phyloP scores from a whole-genome alignment of 805 yeast genomes.

The Barnettozyma salicaria region DNA sequence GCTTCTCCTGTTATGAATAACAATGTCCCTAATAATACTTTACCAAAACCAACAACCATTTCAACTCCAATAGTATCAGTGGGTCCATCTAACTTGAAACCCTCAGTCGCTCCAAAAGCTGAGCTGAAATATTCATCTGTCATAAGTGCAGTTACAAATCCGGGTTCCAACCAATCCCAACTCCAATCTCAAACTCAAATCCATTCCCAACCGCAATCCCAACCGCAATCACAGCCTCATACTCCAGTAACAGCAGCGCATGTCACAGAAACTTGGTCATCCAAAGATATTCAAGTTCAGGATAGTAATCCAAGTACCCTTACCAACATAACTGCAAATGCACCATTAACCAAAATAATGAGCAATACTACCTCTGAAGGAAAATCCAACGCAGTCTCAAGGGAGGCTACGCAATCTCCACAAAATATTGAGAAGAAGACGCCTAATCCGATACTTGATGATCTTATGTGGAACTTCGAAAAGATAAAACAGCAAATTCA shows the following conservation, averaged over 20 bases:
- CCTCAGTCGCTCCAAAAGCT: conserved; percentile 51
- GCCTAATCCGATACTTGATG: conserved; percentile 16
- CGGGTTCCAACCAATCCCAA: too few relatives aligned
- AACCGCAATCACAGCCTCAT: conserved; percentile 9
- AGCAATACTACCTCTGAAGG: conserved; percentile 8
- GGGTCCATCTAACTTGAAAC: conserved; percentile 33
- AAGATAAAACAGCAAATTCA: conserved; percentile 35
- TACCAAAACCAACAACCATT: conserved; percentile 8
- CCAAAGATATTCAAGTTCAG: conserved; percentile 3
- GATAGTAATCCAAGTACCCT: background rate
- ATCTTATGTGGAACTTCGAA: conserved; percentile 27
- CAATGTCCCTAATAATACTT: background rate
- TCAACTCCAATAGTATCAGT: conserved; percentile 9
- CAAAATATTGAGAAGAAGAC: conserved; percentile 3
- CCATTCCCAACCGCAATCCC: conserved; percentile 18
- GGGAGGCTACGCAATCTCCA: conserved; percentile 17
- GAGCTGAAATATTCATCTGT: conserved; percentile 53
- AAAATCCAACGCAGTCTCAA: conserved; percentile 1
- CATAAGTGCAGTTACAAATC: conserved; percentile 18
- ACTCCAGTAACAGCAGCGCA: conserved; percentile 13
- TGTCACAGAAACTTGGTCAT: conserved; percentile 7
- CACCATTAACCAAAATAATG: conserved; percentile 8
- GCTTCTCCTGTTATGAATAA: conserved; percentile 7
- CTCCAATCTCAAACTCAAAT: conserved; percentile 15
- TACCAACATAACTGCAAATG: conserved; percentile 7